Evolutionary conservation across 352 stramenopile genomes (phyloP), one percentile per base, ranked within the genome.

Genomic region (Phytophthora fragariae): DNA sequence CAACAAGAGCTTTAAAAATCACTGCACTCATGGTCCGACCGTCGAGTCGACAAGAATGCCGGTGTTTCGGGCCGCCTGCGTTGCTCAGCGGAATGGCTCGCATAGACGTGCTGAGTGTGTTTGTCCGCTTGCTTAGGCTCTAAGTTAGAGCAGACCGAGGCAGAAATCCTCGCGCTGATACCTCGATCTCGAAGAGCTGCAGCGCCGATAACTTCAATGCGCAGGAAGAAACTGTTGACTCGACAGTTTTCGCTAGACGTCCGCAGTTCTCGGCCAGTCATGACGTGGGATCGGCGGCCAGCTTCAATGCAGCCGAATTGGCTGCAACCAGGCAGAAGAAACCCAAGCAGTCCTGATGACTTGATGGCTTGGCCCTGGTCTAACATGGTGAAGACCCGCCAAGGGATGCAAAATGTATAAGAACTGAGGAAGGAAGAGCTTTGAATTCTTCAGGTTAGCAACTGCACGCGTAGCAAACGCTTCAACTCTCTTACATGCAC

Each of bases 401-500:
- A 41, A 41, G 8, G 35, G 35, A 31, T 24, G 46, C n/a, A 67
- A 37, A 29, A 39, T 7, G 7, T 33, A 8, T 24, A 58, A 56
- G 35, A 55, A 59, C 37, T 46, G 60, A 33, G 54, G 29, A 21
- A 59, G 27, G 27, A 68, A 57, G 57, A 24, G 29, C 14, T 59
- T 68, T 68, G 57, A 11, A 68, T 76, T 76, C 46, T 65, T 72
- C 55, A 72, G 1, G 50, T 61, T 66, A 73, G 62, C 62, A 70
- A 66, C 37, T 75, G 54, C 61, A 66, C 46, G 62, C 35, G 68
- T 54, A 70, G 68, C 55, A 70, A 70, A 70, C 68, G 56, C 52
- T 62, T 67, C 68, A 75, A 75, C 63, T 66, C 46, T 75, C 49
- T 61, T 65, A 72, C 68, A 64, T 59, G 39, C 62, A 71, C 44